Evolutionary conservation across 2,329 filamentous ascomycete genomes (phyloP).

Genomic region (Fusarium praegraminearum): DNA sequence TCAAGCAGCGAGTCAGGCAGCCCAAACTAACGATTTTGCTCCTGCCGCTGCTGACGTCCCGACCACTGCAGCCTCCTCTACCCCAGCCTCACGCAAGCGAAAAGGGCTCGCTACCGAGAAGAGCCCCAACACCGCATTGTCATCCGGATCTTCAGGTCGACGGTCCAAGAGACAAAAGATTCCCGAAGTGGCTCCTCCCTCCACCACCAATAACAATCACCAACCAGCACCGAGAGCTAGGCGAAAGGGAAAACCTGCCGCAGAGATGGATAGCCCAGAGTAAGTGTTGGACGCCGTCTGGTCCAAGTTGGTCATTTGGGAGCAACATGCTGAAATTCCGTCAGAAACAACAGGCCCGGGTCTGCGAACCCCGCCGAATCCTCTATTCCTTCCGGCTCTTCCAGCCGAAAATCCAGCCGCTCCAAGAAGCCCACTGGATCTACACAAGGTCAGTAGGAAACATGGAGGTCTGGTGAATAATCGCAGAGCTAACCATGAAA

Average conservation of each 20-base stretch:
- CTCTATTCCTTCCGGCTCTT: constrained; percentile 69
- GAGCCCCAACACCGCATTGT: constrained; percentile 54
- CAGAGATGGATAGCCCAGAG: constrained; percentile 80
- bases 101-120: constrained; percentile 72
- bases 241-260: constrained; percentile 70
- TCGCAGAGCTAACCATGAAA: constrained; percentile 26
- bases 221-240: constrained; percentile 59
- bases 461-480: background rate
- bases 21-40: constrained; percentile 59
- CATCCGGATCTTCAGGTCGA: constrained; percentile 60
- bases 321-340: constrained; percentile 21
- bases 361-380: constrained; percentile 72
- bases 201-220: constrained; percentile 42
- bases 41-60: constrained; percentile 55
- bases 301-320: background rate
- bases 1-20: constrained; percentile 78
- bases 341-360: constrained; percentile 54
- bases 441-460: constrained; percentile 53
- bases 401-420: constrained; percentile 78
- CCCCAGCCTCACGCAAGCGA: constrained; percentile 75
- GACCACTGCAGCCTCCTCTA: constrained; percentile 57
- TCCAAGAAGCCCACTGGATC: constrained; percentile 72
- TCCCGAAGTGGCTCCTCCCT: constrained; percentile 59
- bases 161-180: constrained; percentile 80
- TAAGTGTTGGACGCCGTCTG: constrained; percentile 54